phyloP scores from a whole-genome alignment of 257 asterid genomes.

The Nicotiana sylvestris region DNA sequence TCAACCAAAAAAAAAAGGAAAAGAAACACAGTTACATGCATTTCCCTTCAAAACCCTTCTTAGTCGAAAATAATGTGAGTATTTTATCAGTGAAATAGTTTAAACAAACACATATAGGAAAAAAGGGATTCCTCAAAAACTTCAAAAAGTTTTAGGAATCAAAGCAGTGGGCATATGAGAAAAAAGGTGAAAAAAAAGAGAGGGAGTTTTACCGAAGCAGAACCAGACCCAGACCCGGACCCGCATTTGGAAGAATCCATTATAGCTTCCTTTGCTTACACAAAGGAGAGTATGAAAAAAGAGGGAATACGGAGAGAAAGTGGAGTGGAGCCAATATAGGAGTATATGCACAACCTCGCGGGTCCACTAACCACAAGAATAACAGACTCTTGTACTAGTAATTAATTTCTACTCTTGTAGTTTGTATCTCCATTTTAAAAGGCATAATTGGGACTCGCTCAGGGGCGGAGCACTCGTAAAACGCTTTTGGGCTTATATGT shows the following conservation, averaged over 20 bases:
- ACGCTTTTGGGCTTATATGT: too few species aligned
- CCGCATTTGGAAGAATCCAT: neutral
- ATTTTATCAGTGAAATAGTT: neutral
- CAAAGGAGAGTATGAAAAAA: too few species aligned
- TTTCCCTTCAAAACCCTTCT: neutral
- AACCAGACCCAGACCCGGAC: too few species aligned
- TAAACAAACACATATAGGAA: neutral
- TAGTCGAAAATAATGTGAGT: neutral
- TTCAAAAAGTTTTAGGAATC: neutral
- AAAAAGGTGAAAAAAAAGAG: neutral
- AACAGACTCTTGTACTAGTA: too few species aligned
- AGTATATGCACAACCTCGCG: neutral
- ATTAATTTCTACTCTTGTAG: too few species aligned
- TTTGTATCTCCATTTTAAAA: too few species aligned
- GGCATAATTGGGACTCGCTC: too few species aligned
- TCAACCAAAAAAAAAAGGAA: neutral
- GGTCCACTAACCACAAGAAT: neutral
- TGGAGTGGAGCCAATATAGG: neutral
- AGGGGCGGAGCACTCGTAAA: too few species aligned
- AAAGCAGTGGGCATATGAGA: accelerated
- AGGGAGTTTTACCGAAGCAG: neutral
- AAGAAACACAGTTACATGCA: neutral
- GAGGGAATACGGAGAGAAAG: too few species aligned
- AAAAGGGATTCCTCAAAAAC: neutral
- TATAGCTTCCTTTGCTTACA: neutral